Conservation (phyloP, 2,329 filamentous ascomycete species). For the Penicillium oxalicum region DNA sequence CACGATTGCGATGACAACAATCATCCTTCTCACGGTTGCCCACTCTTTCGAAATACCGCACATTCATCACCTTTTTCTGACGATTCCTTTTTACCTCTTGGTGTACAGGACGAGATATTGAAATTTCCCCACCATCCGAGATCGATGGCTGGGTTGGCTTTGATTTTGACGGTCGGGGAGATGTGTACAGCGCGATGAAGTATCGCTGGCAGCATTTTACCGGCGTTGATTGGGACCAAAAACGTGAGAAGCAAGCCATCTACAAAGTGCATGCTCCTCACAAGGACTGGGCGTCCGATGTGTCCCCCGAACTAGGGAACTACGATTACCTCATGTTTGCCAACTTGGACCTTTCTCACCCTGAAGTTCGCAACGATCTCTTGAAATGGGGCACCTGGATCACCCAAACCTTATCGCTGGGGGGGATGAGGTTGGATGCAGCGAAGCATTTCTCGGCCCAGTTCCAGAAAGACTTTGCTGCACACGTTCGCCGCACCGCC, state of each 20-base stretch:
- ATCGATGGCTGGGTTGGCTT: conserved; percentile 66
- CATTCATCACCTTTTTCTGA: too few relatives aligned
- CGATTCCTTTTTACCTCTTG: neutral
- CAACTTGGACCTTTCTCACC: conserved; percentile 60
- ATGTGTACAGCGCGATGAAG: conserved; percentile 55
- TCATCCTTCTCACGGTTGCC: too few relatives aligned
- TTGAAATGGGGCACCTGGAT: conserved; percentile 65
- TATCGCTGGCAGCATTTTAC: conserved; percentile 64
- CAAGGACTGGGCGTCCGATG: conserved; percentile 59
- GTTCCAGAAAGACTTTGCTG: conserved; percentile 63
- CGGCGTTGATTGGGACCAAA: conserved; percentile 61
- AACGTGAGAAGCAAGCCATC: conserved; percentile 53
- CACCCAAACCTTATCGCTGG: conserved; percentile 53
- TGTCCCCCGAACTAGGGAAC: conserved; percentile 61
- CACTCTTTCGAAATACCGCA: too few relatives aligned
- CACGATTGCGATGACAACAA: too few relatives aligned
- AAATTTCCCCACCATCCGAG: conserved; percentile 51
- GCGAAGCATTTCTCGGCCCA: conserved; percentile 64
- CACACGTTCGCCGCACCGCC: conserved; percentile 47
- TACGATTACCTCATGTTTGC: conserved; percentile 66
- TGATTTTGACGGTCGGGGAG: conserved; percentile 56
- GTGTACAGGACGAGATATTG: conserved; percentile 27
- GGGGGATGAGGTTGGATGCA: conserved; percentile 65
- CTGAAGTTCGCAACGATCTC: conserved; percentile 59
- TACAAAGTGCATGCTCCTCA: conserved; percentile 60